Conservation (phyloP, 345 rosid genomes). For the Iberis pinnata region DNA sequence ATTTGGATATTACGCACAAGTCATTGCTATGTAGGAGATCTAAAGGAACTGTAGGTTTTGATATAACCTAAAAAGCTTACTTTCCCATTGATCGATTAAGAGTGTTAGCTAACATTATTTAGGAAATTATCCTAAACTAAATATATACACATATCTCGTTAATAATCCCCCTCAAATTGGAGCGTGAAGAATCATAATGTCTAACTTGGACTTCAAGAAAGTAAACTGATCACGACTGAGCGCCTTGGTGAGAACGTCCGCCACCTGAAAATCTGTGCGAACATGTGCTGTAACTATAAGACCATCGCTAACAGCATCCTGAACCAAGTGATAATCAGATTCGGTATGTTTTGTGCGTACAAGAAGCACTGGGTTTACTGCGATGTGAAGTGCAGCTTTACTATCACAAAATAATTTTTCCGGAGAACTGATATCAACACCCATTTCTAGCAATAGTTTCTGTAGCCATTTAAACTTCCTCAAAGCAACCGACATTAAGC, state of each 20-base stretch:
- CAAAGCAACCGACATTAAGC: background rate
- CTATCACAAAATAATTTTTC: background rate
- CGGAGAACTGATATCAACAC: background rate
- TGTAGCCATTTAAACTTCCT: background rate
- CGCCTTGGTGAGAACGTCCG: background rate
- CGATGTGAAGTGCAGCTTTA: background rate
- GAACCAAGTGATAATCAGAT: background rate
- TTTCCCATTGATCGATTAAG: too few species aligned
- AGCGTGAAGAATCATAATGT: background rate
- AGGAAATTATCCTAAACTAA: too few species aligned
- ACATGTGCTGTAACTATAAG: background rate
- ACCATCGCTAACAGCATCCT: background rate
- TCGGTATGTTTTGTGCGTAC: background rate
- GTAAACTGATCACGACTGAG: background rate
- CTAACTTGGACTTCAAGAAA: too few species aligned
- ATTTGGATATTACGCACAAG: slow-evolving; percentile 97
- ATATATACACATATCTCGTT: too few species aligned
- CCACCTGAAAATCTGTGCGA: background rate
- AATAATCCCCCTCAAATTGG: background rate
- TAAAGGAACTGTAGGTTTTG: too few species aligned
- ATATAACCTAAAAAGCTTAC: too few species aligned
- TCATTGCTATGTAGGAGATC: slow-evolving; percentile 96
- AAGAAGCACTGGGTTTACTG: background rate
- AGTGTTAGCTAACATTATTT: too few species aligned
- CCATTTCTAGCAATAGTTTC: too few species aligned